These are phyloP conservation scores for Aspergillus awamori DNA, from an alignment of 2,329 filamentous ascomycete species.

Conservation along the genomic window DNA sequence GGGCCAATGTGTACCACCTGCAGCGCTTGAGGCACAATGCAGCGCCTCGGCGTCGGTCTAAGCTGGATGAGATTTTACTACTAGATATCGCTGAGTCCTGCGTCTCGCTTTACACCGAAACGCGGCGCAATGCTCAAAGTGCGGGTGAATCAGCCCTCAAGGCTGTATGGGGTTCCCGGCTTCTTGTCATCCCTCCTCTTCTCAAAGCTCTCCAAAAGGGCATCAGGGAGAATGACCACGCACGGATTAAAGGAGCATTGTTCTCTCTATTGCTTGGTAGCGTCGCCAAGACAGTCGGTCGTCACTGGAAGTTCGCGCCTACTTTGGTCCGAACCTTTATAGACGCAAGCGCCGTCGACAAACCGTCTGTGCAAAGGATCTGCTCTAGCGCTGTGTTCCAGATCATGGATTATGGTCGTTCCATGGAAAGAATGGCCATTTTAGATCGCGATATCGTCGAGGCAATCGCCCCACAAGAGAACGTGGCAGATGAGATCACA, in stretches of 20 bases:
- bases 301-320: constrained; percentile 94
- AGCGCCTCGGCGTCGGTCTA: constrained; percentile 80
- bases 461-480: constrained; percentile 68
- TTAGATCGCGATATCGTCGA: constrained; percentile 72
- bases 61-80: constrained; percentile 83
- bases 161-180: constrained; percentile 81
- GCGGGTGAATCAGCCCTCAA: constrained; percentile 93
- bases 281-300: constrained; percentile 80
- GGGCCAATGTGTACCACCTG: constrained; percentile 92
- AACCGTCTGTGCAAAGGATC: constrained; percentile 89
- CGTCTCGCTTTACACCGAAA: constrained; percentile 90
- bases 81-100: constrained; percentile 87
- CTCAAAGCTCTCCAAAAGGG: constrained; percentile 77
- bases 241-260: constrained; percentile 91
- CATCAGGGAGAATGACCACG: constrained; percentile 77
- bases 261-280: constrained; percentile 90
- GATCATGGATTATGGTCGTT: constrained; percentile 88
- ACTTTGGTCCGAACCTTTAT: constrained; percentile 89
- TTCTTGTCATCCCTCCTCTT: constrained; percentile 86
- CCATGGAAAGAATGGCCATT: constrained; percentile 83
- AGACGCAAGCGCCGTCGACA: constrained; percentile 84
- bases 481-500: constrained; percentile 58
- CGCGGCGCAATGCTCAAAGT: constrained; percentile 88
- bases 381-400: constrained; percentile 80
- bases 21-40: constrained; percentile 94